Conservation (phyloP, 176 grass and related monocot species). For the Hyparrhenia diplandra region DNA sequence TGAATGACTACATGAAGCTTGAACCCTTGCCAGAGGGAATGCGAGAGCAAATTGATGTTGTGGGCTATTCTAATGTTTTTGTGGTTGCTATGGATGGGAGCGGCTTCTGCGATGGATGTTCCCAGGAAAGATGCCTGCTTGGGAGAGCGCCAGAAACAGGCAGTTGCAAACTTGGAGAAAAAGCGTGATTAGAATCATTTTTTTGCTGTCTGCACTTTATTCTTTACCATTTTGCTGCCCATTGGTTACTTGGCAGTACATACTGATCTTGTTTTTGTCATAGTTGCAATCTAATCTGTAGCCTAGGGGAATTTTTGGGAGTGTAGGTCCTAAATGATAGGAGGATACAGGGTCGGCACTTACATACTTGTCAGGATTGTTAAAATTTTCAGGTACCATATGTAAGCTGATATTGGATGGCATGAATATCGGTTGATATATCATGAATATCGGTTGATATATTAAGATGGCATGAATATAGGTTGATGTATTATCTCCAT, state of each 20-base stretch:
- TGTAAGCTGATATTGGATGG: not conserved
- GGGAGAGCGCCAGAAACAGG: conserved; percentile 83
- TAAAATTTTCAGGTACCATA: conserved; percentile 11
- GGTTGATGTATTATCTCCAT: no score
- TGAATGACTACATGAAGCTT: conserved; percentile 88
- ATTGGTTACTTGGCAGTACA: conserved; percentile 21
- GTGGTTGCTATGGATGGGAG: conserved; percentile 94
- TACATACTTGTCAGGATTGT: not conserved
- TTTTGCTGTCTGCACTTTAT: not conserved
- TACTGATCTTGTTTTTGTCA: conserved; percentile 32
- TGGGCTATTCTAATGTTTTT: conserved; percentile 89
- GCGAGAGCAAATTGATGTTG: conserved; percentile 79
- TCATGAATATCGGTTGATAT: no score
- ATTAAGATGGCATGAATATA: no score
- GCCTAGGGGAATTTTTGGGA: conserved; percentile 52
- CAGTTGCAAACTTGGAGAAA: conserved; percentile 55
- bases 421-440: no score
- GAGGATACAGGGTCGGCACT: conserved; percentile 21
- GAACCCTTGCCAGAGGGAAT: conserved; percentile 77
- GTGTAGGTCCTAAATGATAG: conserved; percentile 27
- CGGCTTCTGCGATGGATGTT: conserved; percentile 72
- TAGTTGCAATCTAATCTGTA: conserved; percentile 38
- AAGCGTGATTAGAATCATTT: conserved; percentile 54
- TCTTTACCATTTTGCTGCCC: conserved; percentile 21
- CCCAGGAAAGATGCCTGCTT: conserved; percentile 84